Base-by-base conservation (phyloP, 495 filamentous ascomycete species). In the Penicillium desertorum region DNA sequence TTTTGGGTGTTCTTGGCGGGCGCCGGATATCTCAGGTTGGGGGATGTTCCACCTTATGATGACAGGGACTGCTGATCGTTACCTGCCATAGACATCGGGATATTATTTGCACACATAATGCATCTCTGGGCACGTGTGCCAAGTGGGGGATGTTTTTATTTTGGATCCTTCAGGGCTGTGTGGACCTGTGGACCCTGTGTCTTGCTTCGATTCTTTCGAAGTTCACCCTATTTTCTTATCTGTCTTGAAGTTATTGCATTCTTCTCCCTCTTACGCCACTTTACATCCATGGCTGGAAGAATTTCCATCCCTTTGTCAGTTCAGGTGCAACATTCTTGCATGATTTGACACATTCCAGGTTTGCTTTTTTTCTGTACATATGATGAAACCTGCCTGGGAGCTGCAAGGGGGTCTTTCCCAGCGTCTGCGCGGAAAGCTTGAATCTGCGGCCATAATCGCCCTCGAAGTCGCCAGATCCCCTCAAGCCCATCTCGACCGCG, bases 391-490 rank as follows among this genome's bases (percentile, higher is more conserved):
- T 47, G 27, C 36, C 25, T 22, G 58, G 45, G 16, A 17, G 36
- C 36, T 39, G 16, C 16, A 17, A 30, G 41, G 37, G 30, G 39
- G 23, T 39, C 14, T 60, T 17, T 29, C 36, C 51, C 36, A 56
- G 9, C 44, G 27, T 16, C 48, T 57, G 20, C n/a, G 34, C 14
- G 37, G 41, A 3, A 50, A 41, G 32, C 30, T 46, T 30, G 29
- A 45, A 32, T 48, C 41, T n/a, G 22, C 47, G 16, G 54, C 47
- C 30, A 2, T 48, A 25, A 34, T 58, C 17, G 54, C 54, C 19
- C 25, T 62, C 19, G n/a, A 29, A n/a, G 23, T 62, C 39, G 60
- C 55, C 27, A 48, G 30, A 58, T 58, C 50, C 10, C 55, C 55
- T 16, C 54, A 58, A 19, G 19, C 41, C 8, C 54, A 53, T 41